Base-by-base conservation (phyloP, 306 rosid species). In the Cyclanthera cordifolia region DNA sequence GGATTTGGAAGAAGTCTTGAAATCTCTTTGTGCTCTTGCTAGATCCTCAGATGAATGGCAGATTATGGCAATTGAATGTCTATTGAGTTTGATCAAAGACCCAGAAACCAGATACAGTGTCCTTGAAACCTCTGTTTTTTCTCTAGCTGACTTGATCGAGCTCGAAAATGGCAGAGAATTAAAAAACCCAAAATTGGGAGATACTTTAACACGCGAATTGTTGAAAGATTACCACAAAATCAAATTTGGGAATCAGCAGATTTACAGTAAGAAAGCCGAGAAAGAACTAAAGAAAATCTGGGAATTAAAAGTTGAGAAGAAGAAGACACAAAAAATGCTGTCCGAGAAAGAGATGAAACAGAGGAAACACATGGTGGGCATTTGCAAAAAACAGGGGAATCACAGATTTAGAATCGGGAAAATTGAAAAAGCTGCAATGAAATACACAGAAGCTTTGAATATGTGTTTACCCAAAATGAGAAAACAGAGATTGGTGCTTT, bases 241-340 rank as follows among this genome's bases (percentile, higher is more conserved):
- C 65, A 85, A 80, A 74, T 85, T 82, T 23, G 85, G 91, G 3
- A 74, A 80, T 51, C 50, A 82, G 53, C 72, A 72, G 65, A 60
- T 83, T 73, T 51, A 75, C 73, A 83, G 82, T 49, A 34, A 74
- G 70, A 70, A 47, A 73, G 77, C 74, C 4, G 76, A 80, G 86
- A 80, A 65, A 70, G 70, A 78, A 8, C 72, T 88, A 39, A 70
- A 65, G 67, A 85, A 84, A 65, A 43, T 81, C 19, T 88, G 95
- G 95, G 87, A 82, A n/a, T 59, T 82, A 73, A 85, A 83, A 82
- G 89, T 88, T 17, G 91, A 84, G 9, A 88, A 85, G 72, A 79
- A 70, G 19, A 84, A 53, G 79, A 86, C 70, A 77, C 86, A 88
- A 70, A 82, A 78, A 67, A 7, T 86, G 5, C 76, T 86, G 85